These are phyloP conservation scores for Saturnispora ahearnii DNA, from an alignment of 805 yeast species.

Conservation along the genomic window DNA sequence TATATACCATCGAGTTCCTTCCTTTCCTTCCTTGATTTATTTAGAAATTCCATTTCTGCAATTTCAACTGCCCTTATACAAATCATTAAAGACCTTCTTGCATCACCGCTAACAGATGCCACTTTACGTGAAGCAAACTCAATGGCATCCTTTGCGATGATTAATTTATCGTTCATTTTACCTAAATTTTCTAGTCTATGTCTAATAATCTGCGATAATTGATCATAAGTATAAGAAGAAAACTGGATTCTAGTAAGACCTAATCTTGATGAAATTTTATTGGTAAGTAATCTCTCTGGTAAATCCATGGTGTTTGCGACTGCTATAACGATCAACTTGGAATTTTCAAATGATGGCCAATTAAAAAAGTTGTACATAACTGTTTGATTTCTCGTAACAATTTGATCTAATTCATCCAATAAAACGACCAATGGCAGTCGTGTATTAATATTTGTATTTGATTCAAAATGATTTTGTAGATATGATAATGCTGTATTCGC, in stretches of 20 bases:
- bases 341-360: constrained; percentile 84
- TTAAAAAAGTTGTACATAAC: constrained; percentile 94
- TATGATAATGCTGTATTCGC: constrained; percentile 56
- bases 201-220: constrained; percentile 65
- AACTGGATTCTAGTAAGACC: constrained; percentile 85
- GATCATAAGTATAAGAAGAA: constrained; percentile 77
- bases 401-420: constrained; percentile 89
- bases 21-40: constrained; percentile 23
- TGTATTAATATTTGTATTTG: constrained; percentile 16
- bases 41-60: constrained; percentile 56
- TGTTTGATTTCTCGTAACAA: constrained; percentile 71
- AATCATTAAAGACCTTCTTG: constrained; percentile 81
- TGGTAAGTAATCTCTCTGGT: constrained; percentile 80
- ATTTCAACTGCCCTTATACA: constrained; percentile 85
- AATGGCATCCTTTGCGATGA: constrained; percentile 61
- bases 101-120: constrained; percentile 96
- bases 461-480: constrained; percentile 61
- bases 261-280: constrained; percentile 82
- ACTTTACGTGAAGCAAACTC: constrained; percentile 90
- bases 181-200: constrained; percentile 52
- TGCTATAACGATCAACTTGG: constrained; percentile 80
- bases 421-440: constrained; percentile 60
- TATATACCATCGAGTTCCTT: constrained; percentile 31
- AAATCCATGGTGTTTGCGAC: constrained; percentile 97
- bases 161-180: constrained; percentile 33